phyloP scores from a whole-genome alignment of 441 rosid species.

The Euphorbia neoarborescens region DNA sequence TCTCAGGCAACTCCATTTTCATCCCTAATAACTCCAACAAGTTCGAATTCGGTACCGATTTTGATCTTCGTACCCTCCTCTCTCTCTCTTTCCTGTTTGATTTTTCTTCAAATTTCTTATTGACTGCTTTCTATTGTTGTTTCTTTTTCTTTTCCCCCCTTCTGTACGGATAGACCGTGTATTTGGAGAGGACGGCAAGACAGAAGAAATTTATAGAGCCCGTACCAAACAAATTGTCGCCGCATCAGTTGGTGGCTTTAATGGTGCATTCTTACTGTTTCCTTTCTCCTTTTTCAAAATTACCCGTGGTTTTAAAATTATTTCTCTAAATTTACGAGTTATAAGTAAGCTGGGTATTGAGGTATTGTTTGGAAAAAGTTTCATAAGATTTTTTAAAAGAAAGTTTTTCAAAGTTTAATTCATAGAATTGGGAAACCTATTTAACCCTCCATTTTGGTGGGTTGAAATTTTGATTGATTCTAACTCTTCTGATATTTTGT shows the following conservation, averaged over 20 bases:
- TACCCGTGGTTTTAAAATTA: not conserved
- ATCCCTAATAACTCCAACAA: slow-evolving; percentile 43
- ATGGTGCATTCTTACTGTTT: slow-evolving; percentile 32
- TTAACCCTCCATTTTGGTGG: no score
- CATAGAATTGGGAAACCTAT: no score
- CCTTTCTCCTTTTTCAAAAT: not conserved
- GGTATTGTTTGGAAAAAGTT: no score
- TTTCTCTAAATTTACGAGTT: not conserved
- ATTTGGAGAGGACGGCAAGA: slow-evolving; percentile 60
- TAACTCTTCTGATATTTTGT: no score
- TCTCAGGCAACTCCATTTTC: slow-evolving; percentile 58
- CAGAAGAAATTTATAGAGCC: slow-evolving; percentile 56
- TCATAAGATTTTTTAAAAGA: no score
- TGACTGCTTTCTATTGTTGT: not conserved
- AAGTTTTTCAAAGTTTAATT: no score
- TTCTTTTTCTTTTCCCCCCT: not conserved
- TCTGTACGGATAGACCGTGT: slow-evolving; percentile 39
- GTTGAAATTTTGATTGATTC: no score
- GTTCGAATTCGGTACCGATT: slow-evolving; percentile 60
- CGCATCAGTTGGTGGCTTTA: slow-evolving; percentile 84
- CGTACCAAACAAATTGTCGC: slow-evolving; percentile 68
- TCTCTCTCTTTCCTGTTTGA: not conserved
- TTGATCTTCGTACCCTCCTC: not conserved
- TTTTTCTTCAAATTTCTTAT: not conserved
- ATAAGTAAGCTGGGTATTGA: not conserved